Conservation (phyloP, 2,329 filamentous ascomycete species). For the Xylariaceae sp. region DNA sequence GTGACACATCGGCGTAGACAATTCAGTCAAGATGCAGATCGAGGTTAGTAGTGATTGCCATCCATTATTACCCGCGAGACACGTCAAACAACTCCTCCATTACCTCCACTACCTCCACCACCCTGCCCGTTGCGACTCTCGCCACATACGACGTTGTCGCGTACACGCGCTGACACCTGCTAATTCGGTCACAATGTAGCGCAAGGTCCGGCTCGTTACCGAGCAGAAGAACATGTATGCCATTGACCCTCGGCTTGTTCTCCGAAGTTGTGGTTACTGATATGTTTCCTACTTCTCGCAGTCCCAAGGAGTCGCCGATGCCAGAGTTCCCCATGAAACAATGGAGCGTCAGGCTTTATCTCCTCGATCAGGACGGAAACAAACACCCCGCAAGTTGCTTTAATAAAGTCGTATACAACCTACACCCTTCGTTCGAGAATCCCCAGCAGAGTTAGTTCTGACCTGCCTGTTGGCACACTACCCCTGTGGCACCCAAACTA, state of each 20-base stretch:
- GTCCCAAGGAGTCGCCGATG: constrained; percentile 72
- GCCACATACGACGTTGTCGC: neutral
- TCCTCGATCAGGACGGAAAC: constrained; percentile 81
- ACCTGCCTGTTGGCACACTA: neutral
- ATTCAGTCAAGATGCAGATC: constrained; percentile 24
- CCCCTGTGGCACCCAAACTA: neutral
- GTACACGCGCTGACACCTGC: constrained; percentile 5
- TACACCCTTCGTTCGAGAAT: constrained; percentile 90
- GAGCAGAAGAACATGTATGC: constrained; percentile 82
- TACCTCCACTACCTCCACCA: neutral
- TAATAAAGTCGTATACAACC: constrained; percentile 85
- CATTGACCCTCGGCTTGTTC: neutral
- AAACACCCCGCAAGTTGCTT: constrained; percentile 79
- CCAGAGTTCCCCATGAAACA: constrained; percentile 87
- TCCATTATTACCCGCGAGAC: neutral
- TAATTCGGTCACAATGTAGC: constrained; percentile 50
- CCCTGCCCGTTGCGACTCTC: neutral
- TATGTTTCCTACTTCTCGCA: constrained; percentile 33
- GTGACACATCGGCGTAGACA: neutral
- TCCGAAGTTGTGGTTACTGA: constrained; percentile 14
- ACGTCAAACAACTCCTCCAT: neutral
- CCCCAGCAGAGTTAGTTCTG: constrained; percentile 69
- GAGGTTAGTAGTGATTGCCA: constrained; percentile 21
- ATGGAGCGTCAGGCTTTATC: constrained; percentile 82
- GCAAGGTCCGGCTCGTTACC: constrained; percentile 87